These are phyloP conservation scores for Aspergillus fructus DNA, from an alignment of 2,329 filamentous ascomycete genomes.

Conservation along the genomic window DNA sequence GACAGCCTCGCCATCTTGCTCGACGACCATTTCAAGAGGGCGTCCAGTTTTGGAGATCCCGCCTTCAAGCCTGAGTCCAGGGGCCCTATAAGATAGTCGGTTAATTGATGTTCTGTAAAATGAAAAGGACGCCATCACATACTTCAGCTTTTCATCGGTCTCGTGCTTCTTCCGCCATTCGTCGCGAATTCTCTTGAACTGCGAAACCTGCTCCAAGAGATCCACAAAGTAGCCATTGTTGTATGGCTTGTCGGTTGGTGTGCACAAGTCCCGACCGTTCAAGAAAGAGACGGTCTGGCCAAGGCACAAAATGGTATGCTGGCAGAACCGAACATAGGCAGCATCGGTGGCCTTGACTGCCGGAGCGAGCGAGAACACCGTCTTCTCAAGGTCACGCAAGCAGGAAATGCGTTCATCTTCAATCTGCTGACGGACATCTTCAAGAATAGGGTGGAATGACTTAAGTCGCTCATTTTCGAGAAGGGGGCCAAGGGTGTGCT, in stretches of 20 bases:
- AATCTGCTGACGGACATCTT: conserved; percentile 76
- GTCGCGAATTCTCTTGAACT: conserved; percentile 83
- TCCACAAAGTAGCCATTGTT: conserved; percentile 97
- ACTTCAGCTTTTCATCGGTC: conserved; percentile 38
- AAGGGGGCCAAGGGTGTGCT: conserved; percentile 75
- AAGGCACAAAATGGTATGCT: conserved; percentile 85
- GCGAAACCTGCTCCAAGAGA: conserved; percentile 86
- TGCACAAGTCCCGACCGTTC: conserved; percentile 80
- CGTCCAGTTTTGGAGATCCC: conserved; percentile 79
- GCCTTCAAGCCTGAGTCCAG: conserved; percentile 73
- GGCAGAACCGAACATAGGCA: conserved; percentile 84
- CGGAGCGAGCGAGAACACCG: conserved; percentile 82
- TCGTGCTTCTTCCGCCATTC: conserved; percentile 66
- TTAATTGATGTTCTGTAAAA: conserved; percentile 49
- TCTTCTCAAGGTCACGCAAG: conserved; percentile 92
- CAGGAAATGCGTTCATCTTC: conserved; percentile 82
- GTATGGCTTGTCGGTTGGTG: conserved; percentile 84
- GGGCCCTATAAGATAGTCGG: conserved; percentile 48
- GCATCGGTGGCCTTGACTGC: conserved; percentile 64
- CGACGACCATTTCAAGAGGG: conserved; percentile 78
- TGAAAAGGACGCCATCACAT: conserved; percentile 7
- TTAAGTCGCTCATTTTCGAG: conserved; percentile 71
- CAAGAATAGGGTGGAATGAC: conserved; percentile 76
- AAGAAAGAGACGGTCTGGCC: conserved; percentile 85
- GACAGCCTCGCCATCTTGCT: conserved; percentile 76